Evolutionary conservation across 139 green algal genomes (phyloP).

Genomic region (Micractinium sp.): DNA sequence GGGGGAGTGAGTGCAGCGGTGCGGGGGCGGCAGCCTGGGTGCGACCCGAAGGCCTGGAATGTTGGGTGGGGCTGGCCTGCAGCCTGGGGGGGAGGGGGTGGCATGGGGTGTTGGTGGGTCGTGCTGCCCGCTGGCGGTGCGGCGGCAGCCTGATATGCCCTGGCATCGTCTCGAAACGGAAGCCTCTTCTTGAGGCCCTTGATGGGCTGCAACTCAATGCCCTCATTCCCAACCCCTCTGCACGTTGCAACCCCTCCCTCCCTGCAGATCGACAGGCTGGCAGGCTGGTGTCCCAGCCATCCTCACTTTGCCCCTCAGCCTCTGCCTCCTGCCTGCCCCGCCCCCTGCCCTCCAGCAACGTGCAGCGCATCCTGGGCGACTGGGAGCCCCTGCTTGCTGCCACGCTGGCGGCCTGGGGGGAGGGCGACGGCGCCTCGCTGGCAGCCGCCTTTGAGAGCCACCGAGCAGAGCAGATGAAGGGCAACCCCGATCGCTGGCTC

Average conservation of each 20-base stretch:
- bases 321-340: neutral
- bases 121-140: too few relatives aligned
- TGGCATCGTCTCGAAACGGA: too few relatives aligned
- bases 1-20: too few relatives aligned
- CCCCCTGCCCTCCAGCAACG: neutral
- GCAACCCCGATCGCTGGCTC: slow-evolving; percentile 45
- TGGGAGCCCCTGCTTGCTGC: slow-evolving; percentile 58
- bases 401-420: slow-evolving; percentile 40
- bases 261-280: neutral
- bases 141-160: too few relatives aligned
- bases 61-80: neutral
- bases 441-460: slow-evolving; percentile 55
- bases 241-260: too few relatives aligned
- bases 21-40: too few relatives aligned
- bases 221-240: too few relatives aligned
- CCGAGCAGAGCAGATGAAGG: slow-evolving; percentile 30
- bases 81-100: neutral
- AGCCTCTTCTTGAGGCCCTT: too few relatives aligned
- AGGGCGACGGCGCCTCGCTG: slow-evolving; percentile 34
- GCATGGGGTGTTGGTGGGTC: too few relatives aligned
- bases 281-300: neutral
- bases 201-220: too few relatives aligned
- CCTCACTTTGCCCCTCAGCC: neutral
- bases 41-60: too few relatives aligned
- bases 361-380: slow-evolving; percentile 52